These are phyloP conservation scores for Gossypium schwendimanii DNA, from an alignment of 441 rosid species.

Conservation along the genomic window DNA sequence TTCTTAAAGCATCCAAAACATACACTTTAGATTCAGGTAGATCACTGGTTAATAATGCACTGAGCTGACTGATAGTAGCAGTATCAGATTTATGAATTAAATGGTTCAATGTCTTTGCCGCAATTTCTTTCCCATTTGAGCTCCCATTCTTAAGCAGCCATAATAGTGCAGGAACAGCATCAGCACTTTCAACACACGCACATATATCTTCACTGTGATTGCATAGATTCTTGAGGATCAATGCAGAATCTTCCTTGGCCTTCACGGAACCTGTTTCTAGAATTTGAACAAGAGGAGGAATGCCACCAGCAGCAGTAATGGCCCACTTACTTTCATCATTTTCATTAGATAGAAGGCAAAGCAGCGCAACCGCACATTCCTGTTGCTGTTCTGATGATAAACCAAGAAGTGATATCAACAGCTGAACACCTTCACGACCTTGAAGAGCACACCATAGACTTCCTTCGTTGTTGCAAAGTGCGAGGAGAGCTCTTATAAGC, in stretches of 20 bases:
- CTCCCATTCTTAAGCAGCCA: conserved; percentile 99
- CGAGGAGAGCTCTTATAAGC: conserved; percentile 79
- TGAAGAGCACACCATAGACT: conserved; percentile 94
- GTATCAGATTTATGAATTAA: conserved; percentile 96
- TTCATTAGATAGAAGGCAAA: conserved; percentile 86
- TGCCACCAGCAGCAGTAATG: conserved; percentile 99
- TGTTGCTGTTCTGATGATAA: conserved; percentile 99
- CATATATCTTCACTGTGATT: conserved; percentile 99
- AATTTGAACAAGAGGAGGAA: conserved; percentile 99
- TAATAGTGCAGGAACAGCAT: conserved; percentile 98
- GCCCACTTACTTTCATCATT: conserved; percentile 99
- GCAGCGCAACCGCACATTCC: conserved; percentile 98
- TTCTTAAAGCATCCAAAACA: conserved; percentile 89
- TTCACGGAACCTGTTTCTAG: conserved; percentile 95
- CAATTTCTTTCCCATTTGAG: conserved; percentile 93
- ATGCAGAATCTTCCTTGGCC: conserved; percentile 99
- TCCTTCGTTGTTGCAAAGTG: conserved; percentile 79
- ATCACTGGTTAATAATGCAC: conserved; percentile 91
- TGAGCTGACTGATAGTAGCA: conserved; percentile 95
- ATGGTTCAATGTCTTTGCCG: conserved; percentile 95
- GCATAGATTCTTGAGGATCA: conserved; percentile 92
- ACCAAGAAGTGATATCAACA: conserved; percentile 97
- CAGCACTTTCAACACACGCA: conserved; percentile 99
- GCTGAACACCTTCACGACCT: conserved; percentile 98
- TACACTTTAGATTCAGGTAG: conserved; percentile 92